Conservation (phyloP, 2,329 filamentous ascomycete genomes). For the Xylariaceae sp. region DNA sequence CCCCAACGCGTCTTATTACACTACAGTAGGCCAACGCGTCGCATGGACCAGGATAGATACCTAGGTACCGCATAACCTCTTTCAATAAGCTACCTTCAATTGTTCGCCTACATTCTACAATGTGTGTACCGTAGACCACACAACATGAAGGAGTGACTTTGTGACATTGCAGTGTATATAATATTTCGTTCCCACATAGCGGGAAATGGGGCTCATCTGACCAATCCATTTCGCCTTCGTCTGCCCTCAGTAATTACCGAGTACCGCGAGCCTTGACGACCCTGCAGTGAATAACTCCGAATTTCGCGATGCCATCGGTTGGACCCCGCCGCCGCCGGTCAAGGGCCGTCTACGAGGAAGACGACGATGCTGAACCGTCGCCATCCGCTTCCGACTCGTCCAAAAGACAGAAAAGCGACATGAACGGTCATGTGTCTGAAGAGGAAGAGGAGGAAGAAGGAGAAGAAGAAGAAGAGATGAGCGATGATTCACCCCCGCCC, state of each 20-base stretch:
- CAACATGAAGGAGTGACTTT: background rate
- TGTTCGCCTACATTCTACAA: background rate
- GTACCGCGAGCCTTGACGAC: background rate
- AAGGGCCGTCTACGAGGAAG: conserved; percentile 50
- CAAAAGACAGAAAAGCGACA: conserved; percentile 32
- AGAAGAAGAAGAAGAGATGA: conserved; percentile 23
- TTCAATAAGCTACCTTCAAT: background rate
- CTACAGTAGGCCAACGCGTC: background rate
- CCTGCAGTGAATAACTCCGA: background rate
- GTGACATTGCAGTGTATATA: background rate
- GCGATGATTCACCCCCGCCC: conserved; percentile 17
- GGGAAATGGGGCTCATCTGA: background rate
- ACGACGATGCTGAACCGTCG: conserved; percentile 43
- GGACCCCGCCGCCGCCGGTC: conserved; percentile 51
- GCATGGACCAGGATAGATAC: background rate
- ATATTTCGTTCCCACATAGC: background rate
- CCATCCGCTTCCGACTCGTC: conserved; percentile 36
- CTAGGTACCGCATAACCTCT: background rate
- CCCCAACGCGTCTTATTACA: too few species aligned
- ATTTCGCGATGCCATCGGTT: conserved; percentile 38
- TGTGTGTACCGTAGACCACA: too few species aligned
- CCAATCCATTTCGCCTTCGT: background rate
- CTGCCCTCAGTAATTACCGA: background rate
- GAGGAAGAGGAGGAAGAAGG: conserved; percentile 15
- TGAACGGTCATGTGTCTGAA: conserved; percentile 11